Base-by-base conservation (phyloP, 768 basidiomycete species). In the Lactarius akahatsu region DNA sequence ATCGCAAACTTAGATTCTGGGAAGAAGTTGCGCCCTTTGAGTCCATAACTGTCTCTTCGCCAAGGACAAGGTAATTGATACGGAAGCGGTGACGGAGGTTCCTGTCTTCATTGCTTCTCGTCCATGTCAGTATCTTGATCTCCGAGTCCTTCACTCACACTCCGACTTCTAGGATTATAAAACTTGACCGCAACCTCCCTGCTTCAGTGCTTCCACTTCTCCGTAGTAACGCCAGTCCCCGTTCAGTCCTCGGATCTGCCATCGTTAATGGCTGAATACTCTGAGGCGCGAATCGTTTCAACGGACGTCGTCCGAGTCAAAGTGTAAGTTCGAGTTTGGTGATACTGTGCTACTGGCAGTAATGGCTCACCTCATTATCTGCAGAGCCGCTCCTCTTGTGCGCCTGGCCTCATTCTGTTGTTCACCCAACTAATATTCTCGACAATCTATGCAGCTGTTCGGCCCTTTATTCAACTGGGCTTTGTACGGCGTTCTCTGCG, bases 401-500 rank as follows among this genome's bases (percentile, higher is more conserved):
- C 45, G 45, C n/a, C 18, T 23, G 9, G n/a, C 45, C 45, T 23
- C 45, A 18, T 23, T 47, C 10, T 23, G n/a, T 2, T 47, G n/a
- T 47, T 4, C n/a, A 45, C 20, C 5, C 18, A 13, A 23, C 47
- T 26, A 23, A 50, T 13, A 23, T 23, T 9, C n/a, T 26, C 47
- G 13, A 47, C 47, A 23, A 23, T 47, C 1, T 26, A 8, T 23
- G 16, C 10, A 60, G 59, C 30, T 60, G 16, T 34, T 59, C 58
- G 58, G 58, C 9, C 23, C 5, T 13, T 0, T 59, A 23, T 59
- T 59, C 23, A 59, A 59, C 30, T 60, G 41, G 59, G 26, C 41
- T 2, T 43, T 60, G 28, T 60, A 60, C 26, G 59, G 59, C 18
- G 43, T 47, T 26, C 59, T 60, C 20, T 43, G 40, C 41, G 43